Evolutionary conservation across 208 protist genomes (phyloP).

Genomic region (Leishmania martiniquensis): DNA sequence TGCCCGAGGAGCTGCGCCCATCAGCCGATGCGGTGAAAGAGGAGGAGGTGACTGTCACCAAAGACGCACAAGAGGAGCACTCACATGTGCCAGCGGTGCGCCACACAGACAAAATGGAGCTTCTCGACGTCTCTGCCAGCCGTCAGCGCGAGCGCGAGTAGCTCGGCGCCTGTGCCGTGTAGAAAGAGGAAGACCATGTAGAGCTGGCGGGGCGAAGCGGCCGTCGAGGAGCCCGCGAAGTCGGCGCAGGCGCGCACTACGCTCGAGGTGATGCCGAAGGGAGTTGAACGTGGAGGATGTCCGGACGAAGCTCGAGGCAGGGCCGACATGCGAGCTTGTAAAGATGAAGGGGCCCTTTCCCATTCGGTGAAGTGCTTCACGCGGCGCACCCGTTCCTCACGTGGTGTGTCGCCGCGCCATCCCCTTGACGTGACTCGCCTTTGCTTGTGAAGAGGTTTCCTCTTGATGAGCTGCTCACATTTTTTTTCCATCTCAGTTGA

Average conservation of each 20-base stretch:
- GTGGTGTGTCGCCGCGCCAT: background rate
- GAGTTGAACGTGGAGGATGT: no score
- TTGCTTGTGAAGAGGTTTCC: no score
- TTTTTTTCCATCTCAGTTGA: no score
- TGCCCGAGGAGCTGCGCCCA: slow-evolving; percentile 28
- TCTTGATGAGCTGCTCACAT: background rate
- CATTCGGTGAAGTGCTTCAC: background rate
- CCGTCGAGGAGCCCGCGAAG: background rate
- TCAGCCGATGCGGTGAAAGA: background rate
- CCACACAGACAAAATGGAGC: slow-evolving; percentile 9
- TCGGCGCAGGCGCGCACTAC: no score
- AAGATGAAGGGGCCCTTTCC: no score
- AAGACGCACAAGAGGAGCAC: slow-evolving; percentile 3
- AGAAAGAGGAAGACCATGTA: background rate
- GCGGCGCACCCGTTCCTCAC: background rate
- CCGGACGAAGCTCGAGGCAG: slow-evolving; percentile 7
- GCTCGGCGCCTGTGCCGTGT: background rate
- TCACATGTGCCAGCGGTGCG: slow-evolving; percentile 22
- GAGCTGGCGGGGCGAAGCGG: background rate
- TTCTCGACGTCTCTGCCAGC: slow-evolving; percentile 7
- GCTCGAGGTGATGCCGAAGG: background rate
- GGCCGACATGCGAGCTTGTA: no score
- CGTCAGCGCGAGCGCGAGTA: slow-evolving; percentile 11
- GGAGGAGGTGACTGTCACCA: slow-evolving; percentile 1
- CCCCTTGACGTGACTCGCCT: no score